Conservation (phyloP, 163 green algal species). For the Prototheca wickerhamii region DNA sequence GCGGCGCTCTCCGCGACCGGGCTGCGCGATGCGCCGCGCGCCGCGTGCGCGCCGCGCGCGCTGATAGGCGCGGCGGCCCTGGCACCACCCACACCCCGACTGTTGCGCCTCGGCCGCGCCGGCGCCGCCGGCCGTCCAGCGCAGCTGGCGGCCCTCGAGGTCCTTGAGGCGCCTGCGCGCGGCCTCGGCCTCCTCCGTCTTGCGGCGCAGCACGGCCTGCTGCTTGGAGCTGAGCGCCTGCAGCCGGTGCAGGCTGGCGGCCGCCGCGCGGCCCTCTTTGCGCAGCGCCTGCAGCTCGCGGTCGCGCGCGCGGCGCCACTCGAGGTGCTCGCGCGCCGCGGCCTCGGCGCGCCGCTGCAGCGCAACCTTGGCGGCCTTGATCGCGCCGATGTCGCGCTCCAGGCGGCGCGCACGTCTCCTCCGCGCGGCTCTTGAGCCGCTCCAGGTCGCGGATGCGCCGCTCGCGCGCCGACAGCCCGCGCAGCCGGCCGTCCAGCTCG, state of each 20-base stretch:
- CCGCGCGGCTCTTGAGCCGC: slow-evolving; percentile 50
- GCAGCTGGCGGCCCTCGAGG: slow-evolving; percentile 32
- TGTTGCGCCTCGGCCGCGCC: slow-evolving; percentile 2
- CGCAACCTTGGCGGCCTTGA: slow-evolving; percentile 69
- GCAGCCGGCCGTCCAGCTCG: slow-evolving; percentile 47
- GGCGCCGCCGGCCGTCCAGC: slow-evolving; percentile 2
- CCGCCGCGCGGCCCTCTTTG: slow-evolving; percentile 32
- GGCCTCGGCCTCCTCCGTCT: slow-evolving; percentile 78
- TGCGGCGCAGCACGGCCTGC: slow-evolving; percentile 70
- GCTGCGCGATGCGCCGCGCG: no score
- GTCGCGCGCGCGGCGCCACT: slow-evolving; percentile 39
- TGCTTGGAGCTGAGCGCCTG: slow-evolving; percentile 59
- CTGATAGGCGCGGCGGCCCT: background rate
- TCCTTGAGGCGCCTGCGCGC: slow-evolving; percentile 64
- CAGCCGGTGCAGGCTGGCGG: slow-evolving; percentile 48
- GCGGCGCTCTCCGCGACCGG: no score
- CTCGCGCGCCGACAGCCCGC: slow-evolving; percentile 45
- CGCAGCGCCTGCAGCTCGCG: slow-evolving; percentile 55
- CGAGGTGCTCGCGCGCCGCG: background rate
- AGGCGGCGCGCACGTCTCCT: slow-evolving; percentile 50
- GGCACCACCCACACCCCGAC: no score
- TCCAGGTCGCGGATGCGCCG: slow-evolving; percentile 45
- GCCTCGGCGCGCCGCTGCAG: slow-evolving; percentile 3
- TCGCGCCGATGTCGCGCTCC: slow-evolving; percentile 55
- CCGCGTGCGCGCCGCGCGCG: background rate